Evolutionary conservation across 768 basidiomycete species (phyloP), one percentile per base, ranked within the genome.

Genomic region (Coprinellus aureogranulatus): DNA sequence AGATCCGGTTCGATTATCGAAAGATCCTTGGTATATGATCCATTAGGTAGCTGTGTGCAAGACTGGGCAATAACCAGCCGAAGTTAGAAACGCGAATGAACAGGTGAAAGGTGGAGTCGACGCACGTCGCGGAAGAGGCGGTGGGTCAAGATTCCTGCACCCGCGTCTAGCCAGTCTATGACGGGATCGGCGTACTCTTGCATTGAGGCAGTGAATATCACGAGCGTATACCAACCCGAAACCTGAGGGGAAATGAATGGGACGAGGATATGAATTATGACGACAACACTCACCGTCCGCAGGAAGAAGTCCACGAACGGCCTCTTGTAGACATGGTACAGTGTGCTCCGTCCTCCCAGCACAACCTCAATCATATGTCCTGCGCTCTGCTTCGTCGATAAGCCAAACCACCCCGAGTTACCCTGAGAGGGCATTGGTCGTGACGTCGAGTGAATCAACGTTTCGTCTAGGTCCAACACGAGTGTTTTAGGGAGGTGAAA

Each of bases 131-230:
- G 86, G 74, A 98, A 99, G 61, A 97, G 79, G 34, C 94, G 86
- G 60, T 90, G 89, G 2, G 81, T 84, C 34, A 99, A 83, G 57
- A 98, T 91, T 18, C 94, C 95, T 45, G 93, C 84, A 3, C 94
- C 93, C 54, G 89, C 93, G 68, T 99, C 97, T 54, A 99, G 77
- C 97, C 97, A 99, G 74, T 99, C 97, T 63, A 99, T 99, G 27
- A 99, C 95, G 0, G 97, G 97, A 77, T 99, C 97, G 60, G 97
- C 97, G 70, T 99, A 99, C 73, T 99, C 97, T 67, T 94, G 90
- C 92, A 99, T 93, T 9, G 96, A 98, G 6, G 97, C 97, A 30
- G 97, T 99, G 74, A 96, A 99, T 61, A 99, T 94, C 53, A 99
- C 94, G 59, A 99, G 83, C 1, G 95, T 98, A 74, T 99, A 99